Evolutionary conservation across 116 monocot species (phyloP).

Genomic region (Papilionanthe hybrid): DNA sequence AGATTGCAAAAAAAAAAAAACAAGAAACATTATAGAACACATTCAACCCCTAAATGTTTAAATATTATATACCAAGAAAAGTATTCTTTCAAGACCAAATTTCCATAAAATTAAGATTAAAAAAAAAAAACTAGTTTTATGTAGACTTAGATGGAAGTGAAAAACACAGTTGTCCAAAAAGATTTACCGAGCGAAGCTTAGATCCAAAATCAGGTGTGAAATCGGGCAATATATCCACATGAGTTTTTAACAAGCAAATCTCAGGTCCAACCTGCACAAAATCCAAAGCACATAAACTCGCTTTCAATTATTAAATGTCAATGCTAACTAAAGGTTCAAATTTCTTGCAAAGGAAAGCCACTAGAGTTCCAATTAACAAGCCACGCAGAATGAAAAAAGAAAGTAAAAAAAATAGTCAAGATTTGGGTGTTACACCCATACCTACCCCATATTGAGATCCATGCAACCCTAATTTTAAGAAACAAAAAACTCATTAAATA

Average conservation of each 20-base stretch:
- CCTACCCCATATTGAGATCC: no score
- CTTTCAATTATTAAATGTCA: background rate
- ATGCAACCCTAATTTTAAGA: no score
- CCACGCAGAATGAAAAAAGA: background rate
- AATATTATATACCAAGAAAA: background rate
- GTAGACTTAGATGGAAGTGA: background rate
- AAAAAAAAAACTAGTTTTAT: background rate
- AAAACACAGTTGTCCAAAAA: background rate
- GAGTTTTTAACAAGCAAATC: constrained; percentile 86
- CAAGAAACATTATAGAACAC: background rate
- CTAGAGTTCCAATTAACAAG: no score
- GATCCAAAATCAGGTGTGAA: constrained; percentile 75
- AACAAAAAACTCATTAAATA: background rate
- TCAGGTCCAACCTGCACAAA: constrained; percentile 78
- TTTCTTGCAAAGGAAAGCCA: no score
- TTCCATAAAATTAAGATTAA: background rate
- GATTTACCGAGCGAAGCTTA: constrained; percentile 55
- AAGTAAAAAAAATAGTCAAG: background rate
- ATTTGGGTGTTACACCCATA: no score
- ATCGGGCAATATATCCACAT: constrained; percentile 93
- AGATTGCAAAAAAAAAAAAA: background rate
- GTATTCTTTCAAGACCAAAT: background rate
- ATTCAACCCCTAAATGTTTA: background rate
- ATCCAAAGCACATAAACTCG: constrained; percentile 6
- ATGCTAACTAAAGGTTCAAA: background rate